Conservation (phyloP, 1,284 basidiomycete genomes). For the Sanghuangporus baumii region DNA sequence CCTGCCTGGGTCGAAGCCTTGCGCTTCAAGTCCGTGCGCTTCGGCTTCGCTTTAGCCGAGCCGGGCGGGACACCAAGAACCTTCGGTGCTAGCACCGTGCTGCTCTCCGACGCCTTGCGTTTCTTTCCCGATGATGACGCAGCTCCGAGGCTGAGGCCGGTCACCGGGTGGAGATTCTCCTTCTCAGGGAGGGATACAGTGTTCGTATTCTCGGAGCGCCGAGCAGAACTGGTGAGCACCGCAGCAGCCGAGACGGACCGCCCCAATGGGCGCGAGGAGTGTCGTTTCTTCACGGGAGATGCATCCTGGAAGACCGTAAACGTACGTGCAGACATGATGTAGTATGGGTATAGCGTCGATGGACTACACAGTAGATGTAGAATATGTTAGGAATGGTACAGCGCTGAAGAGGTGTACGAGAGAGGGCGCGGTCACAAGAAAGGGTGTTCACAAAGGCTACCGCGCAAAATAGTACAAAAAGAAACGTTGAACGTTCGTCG, state of each 20-base stretch:
- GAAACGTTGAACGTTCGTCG: neutral
- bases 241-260: neutral
- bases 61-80: constrained; percentile 11
- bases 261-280: constrained; percentile 5
- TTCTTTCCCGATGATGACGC: constrained; percentile 45
- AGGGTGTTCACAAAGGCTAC: neutral
- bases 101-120: constrained; percentile 42
- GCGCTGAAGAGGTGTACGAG: neutral
- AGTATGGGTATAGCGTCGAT: neutral
- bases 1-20: constrained; percentile 1
- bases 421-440: neutral
- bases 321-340: constrained; percentile 44
- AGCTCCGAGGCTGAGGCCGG: constrained; percentile 45
- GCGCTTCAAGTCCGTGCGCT: constrained; percentile 12
- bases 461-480: neutral
- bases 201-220: constrained; percentile 5
- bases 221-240: neutral
- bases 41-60: constrained; percentile 9
- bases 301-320: constrained; percentile 66
- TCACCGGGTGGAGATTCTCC: constrained; percentile 70
- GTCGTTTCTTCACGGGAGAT: constrained; percentile 25
- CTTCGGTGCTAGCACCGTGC: constrained; percentile 24
- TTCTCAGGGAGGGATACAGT: constrained; percentile 46
- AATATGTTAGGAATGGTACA: neutral
- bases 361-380: neutral